These are phyloP conservation scores for Gossypium davidsonii DNA, from an alignment of 441 rosid genomes.

Conservation along the genomic window DNA sequence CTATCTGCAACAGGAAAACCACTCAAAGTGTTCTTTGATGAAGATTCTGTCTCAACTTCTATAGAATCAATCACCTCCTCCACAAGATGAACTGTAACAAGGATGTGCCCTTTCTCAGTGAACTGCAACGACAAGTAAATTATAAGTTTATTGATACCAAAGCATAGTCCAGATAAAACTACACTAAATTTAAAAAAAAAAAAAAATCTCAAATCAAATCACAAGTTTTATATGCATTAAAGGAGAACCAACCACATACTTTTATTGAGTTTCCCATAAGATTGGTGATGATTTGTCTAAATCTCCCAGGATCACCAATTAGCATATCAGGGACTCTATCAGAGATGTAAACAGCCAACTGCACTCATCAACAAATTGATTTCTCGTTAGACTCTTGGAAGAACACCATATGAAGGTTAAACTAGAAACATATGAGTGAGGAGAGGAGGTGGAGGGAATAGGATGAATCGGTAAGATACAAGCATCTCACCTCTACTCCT, in stretches of 20 bases:
- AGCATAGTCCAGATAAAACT: not conserved
- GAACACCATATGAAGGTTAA: not conserved
- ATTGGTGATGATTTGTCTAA: constrained; percentile 85
- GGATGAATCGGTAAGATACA: not conserved
- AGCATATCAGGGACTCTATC: constrained; percentile 69
- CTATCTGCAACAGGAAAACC: constrained; percentile 78
- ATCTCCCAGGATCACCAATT: constrained; percentile 87
- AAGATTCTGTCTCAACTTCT: constrained; percentile 48
- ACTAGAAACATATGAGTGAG: not conserved
- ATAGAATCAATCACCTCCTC: constrained; percentile 56
- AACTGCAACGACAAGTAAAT: constrained; percentile 40
- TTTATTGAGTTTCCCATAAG: constrained; percentile 92
- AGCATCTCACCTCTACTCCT: constrained; percentile 70
- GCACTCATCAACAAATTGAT: constrained; percentile 24
- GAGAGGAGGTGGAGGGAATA: not conserved
- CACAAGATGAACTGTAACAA: constrained; percentile 74
- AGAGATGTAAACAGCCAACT: constrained; percentile 87
- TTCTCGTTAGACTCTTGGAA: constrained; percentile 15
- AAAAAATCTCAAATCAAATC: not conserved
- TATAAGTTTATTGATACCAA: constrained; percentile 14
- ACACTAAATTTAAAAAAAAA: not conserved
- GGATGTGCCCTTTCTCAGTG: constrained; percentile 85
- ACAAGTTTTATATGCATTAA: not conserved
- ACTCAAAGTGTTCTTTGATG: constrained; percentile 58
- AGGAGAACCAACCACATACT: constrained; percentile 36